Base-by-base conservation (phyloP, 306 rosid genomes). In the Begonia loranthoides region DNA sequence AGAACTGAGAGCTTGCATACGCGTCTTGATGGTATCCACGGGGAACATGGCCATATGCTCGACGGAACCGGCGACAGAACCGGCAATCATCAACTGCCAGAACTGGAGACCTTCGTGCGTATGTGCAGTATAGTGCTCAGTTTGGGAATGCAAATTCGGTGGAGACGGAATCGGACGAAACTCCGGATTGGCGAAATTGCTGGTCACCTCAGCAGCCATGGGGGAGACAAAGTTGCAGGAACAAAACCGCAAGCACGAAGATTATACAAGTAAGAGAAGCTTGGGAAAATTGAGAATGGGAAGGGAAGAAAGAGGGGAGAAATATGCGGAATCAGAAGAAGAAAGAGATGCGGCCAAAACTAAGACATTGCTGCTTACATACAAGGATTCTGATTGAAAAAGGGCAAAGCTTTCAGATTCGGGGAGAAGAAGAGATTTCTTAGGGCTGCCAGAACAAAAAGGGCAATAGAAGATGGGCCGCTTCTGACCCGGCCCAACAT, bases 11-110 rank as follows among this genome's bases (percentile, higher is more conserved):
- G 96, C 94, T 57, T 87, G 96, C 96, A 87, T 82, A 12, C 70
- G 96, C 64, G 96, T 87, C 71, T 87, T 87, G 17, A 87, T 78
- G 49, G 96, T 87, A 70, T 87, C 96, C 12, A 87, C 87, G 33
- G 96, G 96, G 64, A 73, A 82, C 96, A 87, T 87, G 1, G 87
- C 94, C 94, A 87, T 67, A 72, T 87, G 96, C 17, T 87, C 96
- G 2, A 82, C 51, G 40, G 66, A 66, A 8, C 96, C 96, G 1
- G 96, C 96, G 17, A 87, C 4, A 1, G 96, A 87, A 48, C 96
- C 96, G 34, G 94, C 82, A 9, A 82, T 45, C 96, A 87, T 87
- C 66, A 80, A 80, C 70, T 87, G 96, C 96, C 96, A 87, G 66
- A 65, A 87, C 54, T 67, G 89, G 49, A 87, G 87, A 33, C 94